Evolutionary conservation across 768 basidiomycete genomes (phyloP).

Genomic region (Cystobasidium tubakii): DNA sequence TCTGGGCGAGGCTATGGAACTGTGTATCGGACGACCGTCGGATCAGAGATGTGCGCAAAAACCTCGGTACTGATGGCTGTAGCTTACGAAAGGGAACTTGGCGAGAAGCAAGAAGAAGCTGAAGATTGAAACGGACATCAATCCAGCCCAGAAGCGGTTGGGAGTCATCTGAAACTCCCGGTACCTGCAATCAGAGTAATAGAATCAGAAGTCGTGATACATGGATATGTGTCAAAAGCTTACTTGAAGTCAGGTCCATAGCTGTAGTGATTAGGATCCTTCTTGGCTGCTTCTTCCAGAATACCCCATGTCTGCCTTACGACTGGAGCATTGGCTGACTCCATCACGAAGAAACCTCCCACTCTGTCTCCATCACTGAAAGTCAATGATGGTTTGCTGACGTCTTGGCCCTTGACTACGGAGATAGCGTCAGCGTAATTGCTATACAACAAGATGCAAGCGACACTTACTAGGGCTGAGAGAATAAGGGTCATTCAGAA

Average conservation of each 20-base stretch:
- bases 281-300: conserved; percentile 47
- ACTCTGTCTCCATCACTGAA: background rate
- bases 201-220: background rate
- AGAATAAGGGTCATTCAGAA: conserved; percentile 50
- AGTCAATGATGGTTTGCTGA: conserved; percentile 41
- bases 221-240: conserved; percentile 47
- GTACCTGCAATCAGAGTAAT: background rate
- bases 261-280: conserved; percentile 42
- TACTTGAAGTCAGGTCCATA: conserved; percentile 74
- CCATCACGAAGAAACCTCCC: conserved; percentile 49
- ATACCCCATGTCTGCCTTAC: conserved; percentile 61
- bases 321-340: conserved; percentile 53
- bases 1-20: conserved; percentile 20
- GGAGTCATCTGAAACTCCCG: conserved; percentile 55
- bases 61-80: background rate
- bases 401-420: conserved; percentile 49
- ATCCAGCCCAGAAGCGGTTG: conserved; percentile 36
- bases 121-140: conserved; percentile 26
- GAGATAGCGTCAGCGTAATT: conserved; percentile 19
- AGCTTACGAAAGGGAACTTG: background rate
- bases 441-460: too few species aligned
- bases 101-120: conserved; percentile 12
- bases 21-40: background rate
- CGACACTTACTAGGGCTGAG: conserved; percentile 55
- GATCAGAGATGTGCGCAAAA: too few species aligned